A percentile compares a stretch with the other conserved stretches of the same genome.
These are phyloP conservation scores for Daldinia sp. DNA, from an alignment of 2,329 filamentous ascomycete species.

Conservation along the genomic window DNA sequence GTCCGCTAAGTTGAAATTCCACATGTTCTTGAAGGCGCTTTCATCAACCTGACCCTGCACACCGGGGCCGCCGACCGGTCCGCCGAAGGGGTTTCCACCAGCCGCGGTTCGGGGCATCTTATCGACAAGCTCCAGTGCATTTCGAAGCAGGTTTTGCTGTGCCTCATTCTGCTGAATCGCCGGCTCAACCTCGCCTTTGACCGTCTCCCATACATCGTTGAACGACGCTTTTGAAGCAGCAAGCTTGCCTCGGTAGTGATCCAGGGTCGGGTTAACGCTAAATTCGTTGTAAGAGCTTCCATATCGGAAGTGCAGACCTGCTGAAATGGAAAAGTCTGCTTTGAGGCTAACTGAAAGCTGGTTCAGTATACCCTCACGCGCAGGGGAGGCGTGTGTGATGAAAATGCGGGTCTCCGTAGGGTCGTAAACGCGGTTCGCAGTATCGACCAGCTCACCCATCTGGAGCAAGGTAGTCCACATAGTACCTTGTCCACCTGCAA, in stretches of 20 bases:
- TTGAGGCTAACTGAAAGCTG: constrained; percentile 97
- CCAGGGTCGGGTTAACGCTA: constrained; percentile 95
- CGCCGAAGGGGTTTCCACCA: constrained; percentile 95
- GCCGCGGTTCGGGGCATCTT: constrained; percentile 98
- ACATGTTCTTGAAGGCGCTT: constrained; percentile 99
- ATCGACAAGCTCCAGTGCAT: constrained; percentile 91
- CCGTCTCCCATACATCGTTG: constrained; percentile 99
- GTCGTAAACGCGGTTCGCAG: constrained; percentile 97
- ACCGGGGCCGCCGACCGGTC: constrained; percentile 75
- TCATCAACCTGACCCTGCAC: constrained; percentile 92
- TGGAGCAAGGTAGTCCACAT: constrained; percentile 99
- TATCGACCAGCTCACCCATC: constrained; percentile 98
- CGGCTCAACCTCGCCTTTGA: constrained; percentile 93
- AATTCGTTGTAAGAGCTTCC: constrained; percentile 99
- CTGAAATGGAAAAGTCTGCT: constrained; percentile 97
- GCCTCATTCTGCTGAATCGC: constrained; percentile 93
- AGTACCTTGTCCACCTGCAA: constrained; percentile 96
- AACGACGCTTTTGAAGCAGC: constrained; percentile 98
- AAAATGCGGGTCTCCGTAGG: constrained; percentile 97
- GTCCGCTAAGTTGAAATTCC: constrained; percentile 99
- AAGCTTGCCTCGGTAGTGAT: constrained; percentile 98
- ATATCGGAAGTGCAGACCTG: constrained; percentile 96
- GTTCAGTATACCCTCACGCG: constrained; percentile 94
- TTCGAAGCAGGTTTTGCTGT: constrained; percentile 89
- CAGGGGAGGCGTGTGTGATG: constrained; percentile 95